phyloP scores from a whole-genome alignment of 352 stramenopile species.

The Poterioochromonas sp. region DNA sequence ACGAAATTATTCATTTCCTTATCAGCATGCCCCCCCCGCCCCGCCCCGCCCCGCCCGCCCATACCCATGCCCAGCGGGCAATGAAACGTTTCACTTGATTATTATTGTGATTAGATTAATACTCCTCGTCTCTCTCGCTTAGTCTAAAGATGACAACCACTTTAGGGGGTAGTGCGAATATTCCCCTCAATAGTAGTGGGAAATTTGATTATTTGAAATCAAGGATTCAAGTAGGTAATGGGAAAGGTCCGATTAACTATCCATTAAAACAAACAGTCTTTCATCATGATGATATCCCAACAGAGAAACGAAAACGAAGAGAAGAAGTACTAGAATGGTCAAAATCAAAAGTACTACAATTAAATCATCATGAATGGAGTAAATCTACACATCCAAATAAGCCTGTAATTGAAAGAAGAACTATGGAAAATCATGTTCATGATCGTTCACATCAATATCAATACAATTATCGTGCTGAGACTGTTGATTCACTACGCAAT shows the following conservation, averaged over 20 bases:
- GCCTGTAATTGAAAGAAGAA: slow-evolving; percentile 35
- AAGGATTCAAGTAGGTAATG: slow-evolving; percentile 40
- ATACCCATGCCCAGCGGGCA: too few species aligned
- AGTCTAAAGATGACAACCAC: too few species aligned
- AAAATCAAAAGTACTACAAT: not conserved
- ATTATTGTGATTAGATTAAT: too few species aligned
- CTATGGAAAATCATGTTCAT: slow-evolving; percentile 38
- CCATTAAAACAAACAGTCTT: slow-evolving; percentile 38
- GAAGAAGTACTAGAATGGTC: slow-evolving; percentile 38
- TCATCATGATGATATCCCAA: slow-evolving; percentile 40
- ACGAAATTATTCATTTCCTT: too few species aligned
- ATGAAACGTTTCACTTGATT: too few species aligned
- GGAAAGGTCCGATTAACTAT: slow-evolving; percentile 39
- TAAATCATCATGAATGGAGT: slow-evolving; percentile 11
- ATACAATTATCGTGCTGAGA: slow-evolving; percentile 43
- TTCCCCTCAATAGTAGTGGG: too few species aligned
- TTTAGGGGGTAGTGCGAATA: too few species aligned
- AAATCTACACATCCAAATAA: not conserved
- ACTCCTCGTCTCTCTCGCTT: too few species aligned
- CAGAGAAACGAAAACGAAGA: slow-evolving; percentile 31
- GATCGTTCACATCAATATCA: slow-evolving; percentile 40
- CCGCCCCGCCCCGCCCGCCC: too few species aligned
- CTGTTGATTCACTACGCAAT: slow-evolving; percentile 30
- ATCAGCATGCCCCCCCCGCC: too few species aligned
- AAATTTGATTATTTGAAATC: slow-evolving; percentile 44